Evolutionary conservation across 1,139 yeast genomes (phyloP), one percentile per base, ranked within the genome.

Genomic region (Yamadazyma triangularis): DNA sequence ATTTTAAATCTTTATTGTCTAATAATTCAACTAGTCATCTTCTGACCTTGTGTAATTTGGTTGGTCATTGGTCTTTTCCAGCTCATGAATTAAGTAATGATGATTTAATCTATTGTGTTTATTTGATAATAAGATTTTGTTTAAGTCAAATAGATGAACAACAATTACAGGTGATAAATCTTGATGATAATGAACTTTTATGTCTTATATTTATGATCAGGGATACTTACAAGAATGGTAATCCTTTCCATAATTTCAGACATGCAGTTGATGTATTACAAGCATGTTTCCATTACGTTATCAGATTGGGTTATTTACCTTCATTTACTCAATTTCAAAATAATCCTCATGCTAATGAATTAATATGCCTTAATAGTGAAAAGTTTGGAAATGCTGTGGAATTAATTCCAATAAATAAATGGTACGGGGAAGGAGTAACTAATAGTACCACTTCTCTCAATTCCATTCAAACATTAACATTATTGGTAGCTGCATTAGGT

Each of bases 181-280:
- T 61, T 11, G 60, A 65, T 21, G 22, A 31, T 15, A 70, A 71
- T 44, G 69, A 67, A 36, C 57, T 83, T 15, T 53, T 77, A 29
- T 71, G 71, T n/a, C 68, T 85, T 41, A 60, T 83, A 18, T 73
- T 77, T 42, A 70, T 75, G 50, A 71, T 81, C 4, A 73, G 95
- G 41, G 84, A 84, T 47, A 74, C 85, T 27, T 91, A 91, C 54
- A 79, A 83, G 48, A 76, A 77, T 44, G 87, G 87, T 2, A 88
- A 89, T 51, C 87, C 91, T 6, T 91, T 89, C 63, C 98, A 91
- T 60, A 89, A 89, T 59, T 91, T 88, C 53, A 76, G 95, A 44
- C 98, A 91, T 58, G 96, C 96, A 0, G 85, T 87, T 11, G 98
- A 91, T 58, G 98, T 91, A 6, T 62, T 89, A 51, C 98, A 91